These are phyloP conservation scores for Pythium phragmitis DNA, from an alignment of 352 stramenopile genomes.

Conservation along the genomic window DNA sequence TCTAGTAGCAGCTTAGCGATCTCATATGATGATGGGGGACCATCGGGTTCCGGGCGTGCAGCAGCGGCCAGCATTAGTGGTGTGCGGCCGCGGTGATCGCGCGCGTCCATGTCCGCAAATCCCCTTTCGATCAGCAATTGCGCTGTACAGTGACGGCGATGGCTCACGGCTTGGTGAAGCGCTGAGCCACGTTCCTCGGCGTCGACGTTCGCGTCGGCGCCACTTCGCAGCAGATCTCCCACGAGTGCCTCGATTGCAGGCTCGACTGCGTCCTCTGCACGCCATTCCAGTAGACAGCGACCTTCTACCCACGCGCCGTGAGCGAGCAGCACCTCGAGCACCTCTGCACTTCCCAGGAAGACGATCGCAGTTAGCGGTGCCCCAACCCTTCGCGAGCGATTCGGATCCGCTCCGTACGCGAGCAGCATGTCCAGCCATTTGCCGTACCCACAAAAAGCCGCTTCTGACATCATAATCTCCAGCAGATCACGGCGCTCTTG, in stretches of 20 bases:
- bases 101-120: slow-evolving; percentile 4
- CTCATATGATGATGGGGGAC: background rate
- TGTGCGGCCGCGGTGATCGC: background rate
- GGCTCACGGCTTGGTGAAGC: too few species aligned
- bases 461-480: too few species aligned
- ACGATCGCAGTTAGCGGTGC: background rate
- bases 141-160: background rate
- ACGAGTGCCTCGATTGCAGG: background rate
- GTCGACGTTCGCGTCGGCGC: background rate
- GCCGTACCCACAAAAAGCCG: too few species aligned
- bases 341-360: too few species aligned
- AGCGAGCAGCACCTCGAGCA: background rate
- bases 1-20: background rate
- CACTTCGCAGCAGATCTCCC: background rate
- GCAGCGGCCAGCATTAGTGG: slow-evolving; percentile 1
- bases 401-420: background rate
- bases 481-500: too few species aligned
- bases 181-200: too few species aligned
- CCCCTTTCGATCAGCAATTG: background rate
- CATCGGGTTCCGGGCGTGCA: too few species aligned
- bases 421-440: background rate
- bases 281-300: too few species aligned
- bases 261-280: too few species aligned
- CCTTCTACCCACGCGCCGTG: background rate
- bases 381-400: too few species aligned